Conservation (phyloP, 495 filamentous ascomycete genomes). For the Podospora sp. region DNA sequence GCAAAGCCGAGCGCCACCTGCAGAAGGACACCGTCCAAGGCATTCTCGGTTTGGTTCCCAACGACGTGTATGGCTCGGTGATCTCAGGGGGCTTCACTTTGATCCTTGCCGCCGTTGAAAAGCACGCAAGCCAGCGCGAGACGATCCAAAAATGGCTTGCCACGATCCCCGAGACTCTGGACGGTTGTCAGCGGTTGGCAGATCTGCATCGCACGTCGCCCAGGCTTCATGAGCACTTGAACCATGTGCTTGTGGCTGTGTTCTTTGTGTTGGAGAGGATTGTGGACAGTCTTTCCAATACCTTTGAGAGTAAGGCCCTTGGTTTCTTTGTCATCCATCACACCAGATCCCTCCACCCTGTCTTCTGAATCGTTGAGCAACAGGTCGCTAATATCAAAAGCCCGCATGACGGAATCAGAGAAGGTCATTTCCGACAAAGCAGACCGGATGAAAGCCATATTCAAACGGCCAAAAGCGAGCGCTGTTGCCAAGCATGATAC, state of each 20-base stretch:
- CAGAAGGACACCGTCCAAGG: neutral
- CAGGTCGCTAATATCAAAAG: neutral
- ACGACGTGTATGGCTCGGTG: conserved; percentile 25
- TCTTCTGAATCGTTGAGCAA: neutral
- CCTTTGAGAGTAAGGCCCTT: conserved; percentile 7
- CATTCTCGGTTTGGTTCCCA: conserved; percentile 22
- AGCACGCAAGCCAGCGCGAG: conserved; percentile 18
- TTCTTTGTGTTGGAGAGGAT: conserved; percentile 25
- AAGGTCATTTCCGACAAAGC: neutral
- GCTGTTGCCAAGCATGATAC: neutral
- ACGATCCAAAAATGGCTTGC: conserved; percentile 19
- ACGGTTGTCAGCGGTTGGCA: conserved; percentile 15
- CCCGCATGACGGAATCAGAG: neutral
- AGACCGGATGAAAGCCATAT: conserved; percentile 1
- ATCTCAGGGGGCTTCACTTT: conserved; percentile 27
- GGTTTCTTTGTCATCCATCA: neutral
- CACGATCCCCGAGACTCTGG: conserved; percentile 22
- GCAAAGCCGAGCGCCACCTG: conserved; percentile 12
- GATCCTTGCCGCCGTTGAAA: conserved; percentile 22
- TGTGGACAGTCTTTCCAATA: conserved; percentile 20
- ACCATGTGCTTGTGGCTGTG: conserved; percentile 23
- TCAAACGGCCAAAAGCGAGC: conserved; percentile 2
- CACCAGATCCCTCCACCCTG: no score
- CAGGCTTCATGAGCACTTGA: conserved; percentile 7
- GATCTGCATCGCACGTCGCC: conserved; percentile 11